Evolutionary conservation across 2,329 filamentous ascomycete species (phyloP), one percentile per base, ranked within the genome.

Genomic region (Xylariaceae sp.): DNA sequence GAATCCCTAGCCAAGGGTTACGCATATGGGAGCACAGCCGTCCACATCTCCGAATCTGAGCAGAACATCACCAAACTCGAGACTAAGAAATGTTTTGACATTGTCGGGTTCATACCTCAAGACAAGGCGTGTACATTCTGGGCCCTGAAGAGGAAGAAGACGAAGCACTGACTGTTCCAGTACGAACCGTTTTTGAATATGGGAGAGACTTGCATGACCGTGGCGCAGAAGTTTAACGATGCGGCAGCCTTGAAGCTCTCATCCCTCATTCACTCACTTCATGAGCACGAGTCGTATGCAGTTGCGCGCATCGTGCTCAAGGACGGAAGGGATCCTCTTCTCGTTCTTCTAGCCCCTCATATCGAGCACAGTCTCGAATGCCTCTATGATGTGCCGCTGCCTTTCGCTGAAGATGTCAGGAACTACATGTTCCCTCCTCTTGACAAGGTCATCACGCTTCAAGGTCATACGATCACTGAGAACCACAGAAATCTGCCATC

Each of bases 1-100:
- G 88, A 94, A 11, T 76, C 86, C 12, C 69, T 98, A 23, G 86
- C 86, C n/a, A 94, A 88, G 56, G 92, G 92, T 0, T 98, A 90
- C 51, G 80, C 87, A 51, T 98, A 98, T 55, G 92, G 92, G 29
- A 75, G 88, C 36, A 95, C 90, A 1, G 87, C 85, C 3, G 90
- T 98, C 2, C 80, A 83, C 45, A 94, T 98, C 46, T 85, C 77
- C 44, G 80, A 89, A 47, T 83, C 83, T 1, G 90, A 98, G 49
- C 74, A 82, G 55, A 87, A 89, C 46, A 78, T 95, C 37, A 94
- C 87, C n/a, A 88, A 83, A 44, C 70, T 95, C 21, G 81, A 93
- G 49, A 92, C 87, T 0, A 59, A 64, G 8, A 80, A 83, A 38
- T 71, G 73, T 6, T 77, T 96, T 37, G 80, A 87, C 3, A 81